phyloP scores from a whole-genome alignment of 1,139 yeast genomes.

The Hansenula sp. region DNA sequence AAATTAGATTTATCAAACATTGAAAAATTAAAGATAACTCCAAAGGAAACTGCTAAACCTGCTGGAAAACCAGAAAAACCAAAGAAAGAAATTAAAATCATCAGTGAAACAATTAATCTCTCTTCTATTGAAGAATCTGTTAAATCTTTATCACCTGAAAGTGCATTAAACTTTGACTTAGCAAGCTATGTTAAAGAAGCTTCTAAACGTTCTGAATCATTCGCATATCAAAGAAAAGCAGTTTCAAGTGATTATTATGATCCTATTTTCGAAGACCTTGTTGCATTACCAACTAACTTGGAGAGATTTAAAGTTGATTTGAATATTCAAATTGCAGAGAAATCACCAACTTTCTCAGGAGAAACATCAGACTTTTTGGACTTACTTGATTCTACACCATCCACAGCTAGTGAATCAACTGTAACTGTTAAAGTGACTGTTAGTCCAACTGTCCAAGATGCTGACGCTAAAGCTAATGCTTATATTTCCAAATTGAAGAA shows the following conservation, averaged over 20 bases:
- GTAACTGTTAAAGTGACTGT: constrained; percentile 43
- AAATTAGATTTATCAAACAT: constrained; percentile 78
- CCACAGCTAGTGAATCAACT: constrained; percentile 13
- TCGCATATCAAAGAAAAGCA: constrained; percentile 38
- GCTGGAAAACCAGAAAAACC: constrained; percentile 22
- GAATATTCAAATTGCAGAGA: constrained; percentile 10
- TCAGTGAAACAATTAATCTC: constrained; percentile 26
- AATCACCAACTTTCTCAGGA: constrained; percentile 12
- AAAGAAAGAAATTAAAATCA: constrained; percentile 26
- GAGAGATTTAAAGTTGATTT: constrained; percentile 45
- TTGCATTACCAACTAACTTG: constrained; percentile 52
- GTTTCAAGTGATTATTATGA: constrained; percentile 45
- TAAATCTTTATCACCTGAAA: background rate
- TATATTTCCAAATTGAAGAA: constrained; percentile 25
- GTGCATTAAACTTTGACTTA: background rate
- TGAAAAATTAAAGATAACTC: constrained; percentile 38
- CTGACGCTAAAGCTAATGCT: constrained; percentile 40
- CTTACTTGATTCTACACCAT: constrained; percentile 16
- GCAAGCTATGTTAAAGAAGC: constrained; percentile 31
- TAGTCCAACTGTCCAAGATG: constrained; percentile 37
- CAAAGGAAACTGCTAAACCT: constrained; percentile 27
- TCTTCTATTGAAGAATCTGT: constrained; percentile 12
- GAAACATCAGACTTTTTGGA: constrained; percentile 20
- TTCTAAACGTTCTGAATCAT: constrained; percentile 34
- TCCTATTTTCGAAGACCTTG: constrained; percentile 61